Evolutionary conservation across 2,329 filamentous ascomycete species (phyloP), one percentile per base, ranked within the genome.

Genomic region (Cordyceps farinosa): DNA sequence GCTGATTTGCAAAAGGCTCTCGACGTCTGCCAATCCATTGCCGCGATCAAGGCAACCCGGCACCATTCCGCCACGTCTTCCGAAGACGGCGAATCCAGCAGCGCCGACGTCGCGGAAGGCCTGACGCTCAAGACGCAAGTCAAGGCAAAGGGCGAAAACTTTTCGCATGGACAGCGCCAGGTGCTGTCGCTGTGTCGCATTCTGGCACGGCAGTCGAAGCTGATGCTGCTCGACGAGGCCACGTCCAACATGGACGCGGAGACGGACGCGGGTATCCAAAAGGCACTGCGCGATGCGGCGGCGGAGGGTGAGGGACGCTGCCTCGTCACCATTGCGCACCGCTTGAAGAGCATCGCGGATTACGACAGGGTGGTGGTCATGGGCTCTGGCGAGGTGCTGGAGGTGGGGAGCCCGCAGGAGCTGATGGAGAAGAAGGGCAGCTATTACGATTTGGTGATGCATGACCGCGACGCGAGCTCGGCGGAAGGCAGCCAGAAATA

Each of bases 241-340:
- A 86, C 84, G 1, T 82, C 83, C 22, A 84, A 80, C 67, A 84
- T 86, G 76, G 84, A 86, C 67, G 82, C 83, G 62, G 80, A 83
- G 70, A 85, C 84, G 27, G 84, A 86, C 64, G 74, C 76, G 30
- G 80, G 79, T 2, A 84, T 86, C 62, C 84, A 86, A 71, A 73
- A 72, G n/a, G 78, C 84, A 1, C 69, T 86, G 36, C 76, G 82
- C 15, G 71, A 75, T 6, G 82, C 84, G 65, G 61, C 47, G 11
- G 75, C 75, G 50, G 72, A 74, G 1, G 78, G 76, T 3, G 71
- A 76, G 5, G 79, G 79, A 27, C 76, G 81, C 30, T 86, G 84
- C 8, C 74, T 86, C 4, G 79, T 87, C 29, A 84, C 83, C 1
- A 84, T 87, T 66, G 84, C 83, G 4, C 84, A 87, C 70, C 78